Base-by-base conservation (phyloP, 768 basidiomycete genomes). In the Tephrocybe rancida region DNA sequence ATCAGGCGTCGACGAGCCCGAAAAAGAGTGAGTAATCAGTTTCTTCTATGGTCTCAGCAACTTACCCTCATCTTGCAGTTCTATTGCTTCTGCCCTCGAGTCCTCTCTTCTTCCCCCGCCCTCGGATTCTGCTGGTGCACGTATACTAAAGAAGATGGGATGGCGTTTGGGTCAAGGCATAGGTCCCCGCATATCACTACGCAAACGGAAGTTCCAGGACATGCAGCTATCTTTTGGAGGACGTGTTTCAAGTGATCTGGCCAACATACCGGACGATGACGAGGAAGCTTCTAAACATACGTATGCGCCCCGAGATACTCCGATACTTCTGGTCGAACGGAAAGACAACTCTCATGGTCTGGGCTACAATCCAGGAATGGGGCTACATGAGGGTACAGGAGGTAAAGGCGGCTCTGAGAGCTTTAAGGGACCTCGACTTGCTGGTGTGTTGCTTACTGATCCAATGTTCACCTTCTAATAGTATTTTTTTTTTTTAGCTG, bases 141-240 rank as follows among this genome's bases (percentile, higher is more conserved):
- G 85, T 30, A 84, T 98, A 6, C 79, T 99, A 49, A 88, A 87
- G 73, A 95, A 93, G 72, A 95, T 98, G 88, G 96, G 97, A 0
- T 98, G 97, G 96, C 78, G 88, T 37, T 70, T 85, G 0, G 97
- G 95, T 1, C 94, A 95, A 70, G 97, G 96, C 11, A 85, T 98
- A 18, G 97, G 96, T 0, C 94, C 95, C 3, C 83, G 96, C 10
- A 76, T 98, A 26, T 85, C 92, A 4, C 80, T 88, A 57, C 79
- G 84, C 30, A 85, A 91, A 64, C 84, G 89, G 39, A 85, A 81
- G 58, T 71, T 82, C 16, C 92, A 95, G 66, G 86, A 90, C 66
- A 67, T 79, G 11, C 82, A 82, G 52, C 71, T 67, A 30, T 67
- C 67, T 46, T 64, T 66, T 18, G 68, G 70, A 52, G 48, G 63